Base-by-base conservation (phyloP, 371 early-diverging fungal species). In the Mucor indicus region DNA sequence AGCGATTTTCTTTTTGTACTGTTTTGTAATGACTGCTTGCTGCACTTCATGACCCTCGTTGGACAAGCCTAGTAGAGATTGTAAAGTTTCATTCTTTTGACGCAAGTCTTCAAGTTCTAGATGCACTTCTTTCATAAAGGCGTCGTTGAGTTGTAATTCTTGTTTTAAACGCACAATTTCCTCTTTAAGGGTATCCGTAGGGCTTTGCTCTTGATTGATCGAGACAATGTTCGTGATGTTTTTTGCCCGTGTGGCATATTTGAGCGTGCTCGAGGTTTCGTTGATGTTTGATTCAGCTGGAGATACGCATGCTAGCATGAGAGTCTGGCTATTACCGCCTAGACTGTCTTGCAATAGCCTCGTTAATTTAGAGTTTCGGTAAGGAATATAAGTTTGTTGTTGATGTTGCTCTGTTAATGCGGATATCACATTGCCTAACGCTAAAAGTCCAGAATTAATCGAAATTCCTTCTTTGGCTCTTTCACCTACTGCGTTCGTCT, bases 341-440 rank as follows among this genome's bases (percentile, higher is more conserved):
- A 57, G 41, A 36, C 57, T 57, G 32, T 57, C 57, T 32, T 57
- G 57, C 12, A 57, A 38, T 8, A 57, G 52, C 7, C 57, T 16
- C 15, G 57, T 57, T 24, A 99, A 80, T 63, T 99, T 99, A 12
- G 91, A 89, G 62, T 98, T 96, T 54, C 99, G 80, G 62, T 93
- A 99, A 1, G 99, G 99, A 4, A 99, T 83, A 60, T 90, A 86
- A 53, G 97, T 98, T 17, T 47, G 49, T 11, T 72, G 60, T 32
- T 55, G 74, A 44, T 78, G 61, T 48, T 88, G 80, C 50, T 95
- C 97, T 17, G 90, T 90, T 20, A 99, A 76, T 1, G 98, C 98
- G 10, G 90, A 90, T 29, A 99, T 99, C 2, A 98, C 99, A 61
- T 98, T 99, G 46, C 99, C 98, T 12, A 99, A 81, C 0, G 96